Conservation (phyloP, 2,329 filamentous ascomycete genomes). For the Xylariaceae sp. region DNA sequence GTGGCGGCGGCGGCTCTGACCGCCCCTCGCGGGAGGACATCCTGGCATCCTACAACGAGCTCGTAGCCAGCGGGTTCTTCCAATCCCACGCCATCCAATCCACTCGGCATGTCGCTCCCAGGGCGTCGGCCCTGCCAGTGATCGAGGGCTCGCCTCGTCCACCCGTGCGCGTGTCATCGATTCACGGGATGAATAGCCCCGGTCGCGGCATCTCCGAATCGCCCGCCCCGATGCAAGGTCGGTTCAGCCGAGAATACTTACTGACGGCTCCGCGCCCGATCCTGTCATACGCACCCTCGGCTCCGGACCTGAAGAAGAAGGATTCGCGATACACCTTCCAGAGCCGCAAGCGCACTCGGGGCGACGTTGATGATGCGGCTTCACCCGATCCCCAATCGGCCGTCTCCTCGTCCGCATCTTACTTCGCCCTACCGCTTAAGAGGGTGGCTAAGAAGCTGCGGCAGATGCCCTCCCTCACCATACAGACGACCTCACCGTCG, state of each 20-base stretch:
- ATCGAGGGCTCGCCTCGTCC: slow-evolving; percentile 19
- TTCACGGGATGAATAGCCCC: slow-evolving; percentile 10
- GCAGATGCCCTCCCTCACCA: slow-evolving; percentile 37
- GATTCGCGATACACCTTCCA: slow-evolving; percentile 28
- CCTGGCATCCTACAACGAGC: slow-evolving; percentile 50
- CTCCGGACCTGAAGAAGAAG: slow-evolving; percentile 14
- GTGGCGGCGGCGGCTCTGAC: slow-evolving; percentile 3
- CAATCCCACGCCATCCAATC: slow-evolving; percentile 53
- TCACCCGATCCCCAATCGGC: slow-evolving; percentile 20
- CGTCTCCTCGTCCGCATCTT: slow-evolving; percentile 7
- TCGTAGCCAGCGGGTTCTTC: slow-evolving; percentile 55
- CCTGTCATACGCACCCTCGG: slow-evolving; percentile 11
- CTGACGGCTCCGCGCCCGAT: slow-evolving; percentile 2
- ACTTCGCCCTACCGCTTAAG: slow-evolving; percentile 25
- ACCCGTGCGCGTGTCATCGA: slow-evolving; percentile 19
- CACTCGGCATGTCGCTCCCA: slow-evolving; percentile 40
- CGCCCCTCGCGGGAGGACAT: slow-evolving; percentile 45
- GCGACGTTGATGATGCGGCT: slow-evolving; percentile 30
- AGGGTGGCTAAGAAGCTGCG: slow-evolving; percentile 49
- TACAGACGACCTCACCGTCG: slow-evolving; percentile 9
- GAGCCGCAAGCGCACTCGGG: slow-evolving; percentile 47
- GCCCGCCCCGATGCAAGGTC: neutral
- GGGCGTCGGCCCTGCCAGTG: slow-evolving; percentile 9
- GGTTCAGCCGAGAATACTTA: slow-evolving; percentile 7
- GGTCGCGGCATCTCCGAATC: slow-evolving; percentile 4